Percentiles rank a stretch among this genome's conserved stretches.
phyloP scores from a whole-genome alignment of 768 basidiomycete species.

The Russula emetica region DNA sequence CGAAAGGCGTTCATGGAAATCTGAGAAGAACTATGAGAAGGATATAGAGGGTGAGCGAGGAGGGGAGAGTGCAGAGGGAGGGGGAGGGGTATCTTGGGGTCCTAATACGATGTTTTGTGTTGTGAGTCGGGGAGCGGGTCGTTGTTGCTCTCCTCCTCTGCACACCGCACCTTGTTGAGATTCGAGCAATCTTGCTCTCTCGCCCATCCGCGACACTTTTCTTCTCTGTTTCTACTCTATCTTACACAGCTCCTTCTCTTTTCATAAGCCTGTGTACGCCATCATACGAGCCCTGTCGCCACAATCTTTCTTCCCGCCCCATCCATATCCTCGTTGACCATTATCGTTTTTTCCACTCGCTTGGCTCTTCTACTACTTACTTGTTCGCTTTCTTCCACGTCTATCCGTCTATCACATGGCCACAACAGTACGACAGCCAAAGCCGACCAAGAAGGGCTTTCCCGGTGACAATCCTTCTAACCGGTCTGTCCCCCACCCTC shows the following conservation, averaged over 20 bases:
- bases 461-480: constrained; percentile 44
- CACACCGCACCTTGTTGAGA: constrained; percentile 13
- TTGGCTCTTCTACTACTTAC: constrained; percentile 33
- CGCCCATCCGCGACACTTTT: constrained; percentile 25
- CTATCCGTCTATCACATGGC: constrained; percentile 29
- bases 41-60: background rate
- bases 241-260: constrained; percentile 12
- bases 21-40: background rate
- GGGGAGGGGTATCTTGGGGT: constrained; percentile 2
- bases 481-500: constrained; percentile 42
- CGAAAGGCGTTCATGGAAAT: background rate
- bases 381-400: constrained; percentile 33
- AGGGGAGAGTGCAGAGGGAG: background rate
- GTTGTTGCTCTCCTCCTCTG: constrained; percentile 4
- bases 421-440: constrained; percentile 47
- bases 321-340: constrained; percentile 15
- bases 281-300: constrained; percentile 21
- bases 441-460: constrained; percentile 58
- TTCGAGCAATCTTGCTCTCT: constrained; percentile 22
- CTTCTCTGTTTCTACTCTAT: constrained; percentile 10
- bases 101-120: background rate
- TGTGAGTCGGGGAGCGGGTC: background rate
- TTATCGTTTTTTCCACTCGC: constrained; percentile 33
- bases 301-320: constrained; percentile 16
- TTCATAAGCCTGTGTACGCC: constrained; percentile 18